A percentile compares a stretch with the other conserved stretches of the same genome.
Conservation (phyloP, 1,284 basidiomycete genomes). For the Volvariella volvacea region DNA sequence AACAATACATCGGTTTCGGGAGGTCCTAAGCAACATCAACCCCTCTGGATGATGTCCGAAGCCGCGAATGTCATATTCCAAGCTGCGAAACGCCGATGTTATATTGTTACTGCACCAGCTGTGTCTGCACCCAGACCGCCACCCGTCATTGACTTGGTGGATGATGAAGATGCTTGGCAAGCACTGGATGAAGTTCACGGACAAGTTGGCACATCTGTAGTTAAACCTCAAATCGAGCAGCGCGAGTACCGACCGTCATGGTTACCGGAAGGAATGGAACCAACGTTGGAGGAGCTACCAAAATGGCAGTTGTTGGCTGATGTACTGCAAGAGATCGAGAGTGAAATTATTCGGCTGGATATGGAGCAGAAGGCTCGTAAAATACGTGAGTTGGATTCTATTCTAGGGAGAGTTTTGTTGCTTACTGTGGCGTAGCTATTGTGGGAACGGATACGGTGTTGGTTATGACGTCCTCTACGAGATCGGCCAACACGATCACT, state of each 20-base stretch:
- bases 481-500: slow-evolving; percentile 67
- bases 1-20: slow-evolving; percentile 54
- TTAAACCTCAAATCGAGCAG: slow-evolving; percentile 14
- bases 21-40: slow-evolving; percentile 57
- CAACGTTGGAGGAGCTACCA: slow-evolving; percentile 88
- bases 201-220: not conserved
- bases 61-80: slow-evolving; percentile 86
- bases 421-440: slow-evolving; percentile 26
- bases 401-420: not conserved
- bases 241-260: slow-evolving; percentile 37
- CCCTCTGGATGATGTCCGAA: slow-evolving; percentile 84
- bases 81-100: slow-evolving; percentile 77
- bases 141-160: slow-evolving; percentile 33
- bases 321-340: slow-evolving; percentile 88
- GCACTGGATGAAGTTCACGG: slow-evolving; percentile 59
- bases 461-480: slow-evolving; percentile 83
- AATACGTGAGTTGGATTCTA: slow-evolving; percentile 13
- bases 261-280: slow-evolving; percentile 77
- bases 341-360: slow-evolving; percentile 68
- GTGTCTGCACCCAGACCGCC: slow-evolving; percentile 12
- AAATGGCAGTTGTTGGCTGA: slow-evolving; percentile 91
- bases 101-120: slow-evolving; percentile 41
- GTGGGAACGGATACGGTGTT: slow-evolving; percentile 75
- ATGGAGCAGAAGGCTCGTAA: slow-evolving; percentile 27
- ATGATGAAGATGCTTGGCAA: slow-evolving; percentile 71